Conservation (phyloP, 2,329 filamentous ascomycete genomes). For the Xylaria multiplex region DNA sequence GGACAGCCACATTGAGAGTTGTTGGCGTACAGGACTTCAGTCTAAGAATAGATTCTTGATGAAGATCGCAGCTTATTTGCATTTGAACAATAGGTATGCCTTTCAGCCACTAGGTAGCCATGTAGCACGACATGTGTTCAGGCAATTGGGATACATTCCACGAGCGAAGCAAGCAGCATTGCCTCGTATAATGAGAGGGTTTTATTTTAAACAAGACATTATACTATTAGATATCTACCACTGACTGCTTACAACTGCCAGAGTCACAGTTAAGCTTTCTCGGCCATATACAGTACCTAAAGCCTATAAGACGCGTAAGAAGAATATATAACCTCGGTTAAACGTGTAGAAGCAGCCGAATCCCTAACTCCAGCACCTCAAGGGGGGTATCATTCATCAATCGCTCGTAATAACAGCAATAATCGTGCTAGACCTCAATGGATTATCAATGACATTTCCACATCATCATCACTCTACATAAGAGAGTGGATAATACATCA, state of each 20-base stretch:
- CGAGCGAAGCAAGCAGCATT: neutral
- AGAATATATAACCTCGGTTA: constrained; percentile 1
- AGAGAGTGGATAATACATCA: neutral
- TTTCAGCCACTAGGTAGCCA: neutral
- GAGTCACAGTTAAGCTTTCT: constrained; percentile 5
- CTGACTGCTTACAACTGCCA: neutral
- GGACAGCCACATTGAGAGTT: neutral
- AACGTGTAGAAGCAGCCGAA: constrained; percentile 10
- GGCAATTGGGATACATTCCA: neutral
- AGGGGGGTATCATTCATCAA: constrained; percentile 29
- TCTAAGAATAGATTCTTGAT: constrained; percentile 32
- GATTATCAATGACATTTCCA: neutral
- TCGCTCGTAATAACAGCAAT: neutral
- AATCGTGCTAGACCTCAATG: neutral
- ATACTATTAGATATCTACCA: neutral
- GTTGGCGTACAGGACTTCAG: constrained; percentile 3
- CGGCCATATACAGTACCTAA: neutral
- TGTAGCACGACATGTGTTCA: neutral
- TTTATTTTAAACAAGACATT: neutral
- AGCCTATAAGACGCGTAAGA: constrained; percentile 2
- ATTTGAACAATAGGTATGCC: constrained; percentile 8
- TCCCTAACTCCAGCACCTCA: constrained; percentile 21
- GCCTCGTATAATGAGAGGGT: neutral
- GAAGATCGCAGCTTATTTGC: neutral
- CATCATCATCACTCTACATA: neutral